Conservation (phyloP, 75 land plant genomes). For the Adiantum capillusveneris region DNA sequence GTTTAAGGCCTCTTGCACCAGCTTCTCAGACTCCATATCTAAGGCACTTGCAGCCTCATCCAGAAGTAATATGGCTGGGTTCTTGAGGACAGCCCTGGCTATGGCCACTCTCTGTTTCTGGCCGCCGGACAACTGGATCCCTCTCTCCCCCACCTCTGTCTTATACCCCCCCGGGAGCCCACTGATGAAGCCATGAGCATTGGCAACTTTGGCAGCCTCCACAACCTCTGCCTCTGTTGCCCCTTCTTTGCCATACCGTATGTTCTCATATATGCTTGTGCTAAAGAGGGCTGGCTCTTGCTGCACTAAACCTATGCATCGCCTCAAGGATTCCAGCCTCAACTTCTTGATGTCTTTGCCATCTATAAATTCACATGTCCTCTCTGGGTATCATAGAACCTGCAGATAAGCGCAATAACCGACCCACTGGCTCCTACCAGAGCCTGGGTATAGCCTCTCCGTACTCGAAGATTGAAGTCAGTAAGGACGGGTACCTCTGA, state of each 20-base stretch:
- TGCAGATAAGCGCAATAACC: constrained; percentile 1
- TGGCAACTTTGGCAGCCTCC: constrained; percentile 15
- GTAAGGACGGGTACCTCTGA: constrained; percentile 2
- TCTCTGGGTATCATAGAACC: constrained; percentile 9
- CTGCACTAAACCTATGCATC: constrained; percentile 6
- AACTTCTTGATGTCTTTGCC: neutral
- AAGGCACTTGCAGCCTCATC: constrained; percentile 93
- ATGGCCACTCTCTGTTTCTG: too few species aligned
- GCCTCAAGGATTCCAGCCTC: neutral
- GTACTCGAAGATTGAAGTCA: neutral
- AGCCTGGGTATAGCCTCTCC: neutral
- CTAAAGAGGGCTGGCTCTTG: constrained; percentile 11
- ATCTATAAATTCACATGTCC: constrained; percentile 3
- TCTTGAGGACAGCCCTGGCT: constrained; percentile 82
- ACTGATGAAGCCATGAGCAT: too few species aligned
- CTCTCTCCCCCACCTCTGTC: constrained; percentile 75
- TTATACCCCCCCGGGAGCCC: constrained; percentile 79
- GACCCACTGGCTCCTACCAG: constrained; percentile 8
- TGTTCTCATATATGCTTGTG: constrained; percentile 5
- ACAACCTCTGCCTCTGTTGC: constrained; percentile 54
- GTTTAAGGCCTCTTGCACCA: constrained; percentile 81
- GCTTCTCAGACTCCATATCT: too few species aligned
- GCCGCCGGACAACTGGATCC: constrained; percentile 70
- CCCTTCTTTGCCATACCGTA: constrained; percentile 30
- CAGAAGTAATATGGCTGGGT: constrained; percentile 73